These are phyloP conservation scores for Tricholoma sp. DNA, from an alignment of 768 basidiomycete genomes.

Conservation along the genomic window DNA sequence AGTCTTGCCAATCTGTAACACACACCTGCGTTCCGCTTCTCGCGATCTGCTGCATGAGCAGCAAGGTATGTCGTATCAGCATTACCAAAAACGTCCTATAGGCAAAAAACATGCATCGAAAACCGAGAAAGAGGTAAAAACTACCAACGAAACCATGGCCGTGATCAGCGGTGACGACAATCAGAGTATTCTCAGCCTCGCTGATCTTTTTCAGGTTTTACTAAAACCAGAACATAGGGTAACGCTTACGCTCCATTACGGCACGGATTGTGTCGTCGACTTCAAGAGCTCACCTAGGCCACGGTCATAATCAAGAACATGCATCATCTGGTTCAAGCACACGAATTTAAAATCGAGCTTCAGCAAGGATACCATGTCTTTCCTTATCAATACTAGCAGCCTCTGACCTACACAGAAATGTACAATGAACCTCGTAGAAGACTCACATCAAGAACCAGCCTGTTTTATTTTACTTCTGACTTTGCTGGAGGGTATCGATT, in stretches of 20 bases:
- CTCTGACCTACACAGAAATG: conserved; percentile 21
- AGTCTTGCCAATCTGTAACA: neutral
- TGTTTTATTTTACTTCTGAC: conserved; percentile 27
- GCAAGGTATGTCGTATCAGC: conserved; percentile 22
- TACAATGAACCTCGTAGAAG: neutral
- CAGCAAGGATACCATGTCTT: neutral
- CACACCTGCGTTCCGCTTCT: conserved; percentile 20
- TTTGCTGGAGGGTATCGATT: conserved; percentile 37
- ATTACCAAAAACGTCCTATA: conserved; percentile 32
- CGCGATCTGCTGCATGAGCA: conserved; percentile 15
- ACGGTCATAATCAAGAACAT: conserved; percentile 41
- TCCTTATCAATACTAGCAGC: conserved; percentile 43
- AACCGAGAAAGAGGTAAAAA: neutral
- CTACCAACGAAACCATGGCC: conserved; percentile 39
- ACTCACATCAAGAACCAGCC: conserved; percentile 41
- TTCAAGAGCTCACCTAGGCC: conserved; percentile 41
- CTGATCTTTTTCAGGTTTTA: conserved; percentile 39
- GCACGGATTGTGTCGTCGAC: conserved; percentile 40
- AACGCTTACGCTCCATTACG: conserved; percentile 31
- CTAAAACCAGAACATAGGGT: neutral
- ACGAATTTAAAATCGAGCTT: neutral
- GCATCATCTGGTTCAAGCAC: conserved; percentile 35
- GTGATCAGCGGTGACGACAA: conserved; percentile 42
- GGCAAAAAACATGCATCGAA: neutral
- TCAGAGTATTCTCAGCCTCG: conserved; percentile 36